These are phyloP conservation scores for Trebouxia gelatinosa DNA, from an alignment of 163 green algal genomes.

Conservation along the genomic window DNA sequence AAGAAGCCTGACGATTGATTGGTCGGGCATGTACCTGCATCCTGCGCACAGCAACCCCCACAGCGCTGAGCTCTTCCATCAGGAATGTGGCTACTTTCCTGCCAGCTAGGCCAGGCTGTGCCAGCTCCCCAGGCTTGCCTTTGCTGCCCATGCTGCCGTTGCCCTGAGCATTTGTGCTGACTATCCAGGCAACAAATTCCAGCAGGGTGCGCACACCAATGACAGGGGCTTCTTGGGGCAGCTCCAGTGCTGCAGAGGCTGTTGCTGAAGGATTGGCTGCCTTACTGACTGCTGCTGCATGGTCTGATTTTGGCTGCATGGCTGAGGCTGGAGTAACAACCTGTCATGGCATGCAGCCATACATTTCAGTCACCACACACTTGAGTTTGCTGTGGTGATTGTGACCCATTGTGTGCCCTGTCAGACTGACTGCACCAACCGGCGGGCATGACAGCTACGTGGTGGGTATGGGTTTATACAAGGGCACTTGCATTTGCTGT, in stretches of 20 bases:
- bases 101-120: neutral
- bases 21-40: conserved; percentile 7
- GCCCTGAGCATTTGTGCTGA: conserved; percentile 1
- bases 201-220: conserved; percentile 42
- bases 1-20: neutral
- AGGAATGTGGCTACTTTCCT: neutral
- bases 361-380: too few relatives aligned
- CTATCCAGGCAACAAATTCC: conserved; percentile 56
- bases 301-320: too few relatives aligned
- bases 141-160: neutral
- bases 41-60: conserved; percentile 16
- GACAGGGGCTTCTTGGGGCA: neutral
- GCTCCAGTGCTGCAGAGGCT: neutral
- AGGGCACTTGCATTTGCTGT: too few relatives aligned
- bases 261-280: neutral
- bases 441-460: too few relatives aligned
- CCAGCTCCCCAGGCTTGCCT: neutral
- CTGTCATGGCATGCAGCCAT: neutral
- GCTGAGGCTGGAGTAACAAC: conserved; percentile 24
- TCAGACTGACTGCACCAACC: too few relatives aligned
- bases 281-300: neutral
- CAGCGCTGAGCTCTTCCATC: conserved; percentile 18
- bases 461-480: too few relatives aligned
- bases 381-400: too few relatives aligned
- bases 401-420: too few relatives aligned